Evolutionary conservation across 148 eudicot genomes (phyloP).

Genomic region (Fagopyrum tataricum): DNA sequence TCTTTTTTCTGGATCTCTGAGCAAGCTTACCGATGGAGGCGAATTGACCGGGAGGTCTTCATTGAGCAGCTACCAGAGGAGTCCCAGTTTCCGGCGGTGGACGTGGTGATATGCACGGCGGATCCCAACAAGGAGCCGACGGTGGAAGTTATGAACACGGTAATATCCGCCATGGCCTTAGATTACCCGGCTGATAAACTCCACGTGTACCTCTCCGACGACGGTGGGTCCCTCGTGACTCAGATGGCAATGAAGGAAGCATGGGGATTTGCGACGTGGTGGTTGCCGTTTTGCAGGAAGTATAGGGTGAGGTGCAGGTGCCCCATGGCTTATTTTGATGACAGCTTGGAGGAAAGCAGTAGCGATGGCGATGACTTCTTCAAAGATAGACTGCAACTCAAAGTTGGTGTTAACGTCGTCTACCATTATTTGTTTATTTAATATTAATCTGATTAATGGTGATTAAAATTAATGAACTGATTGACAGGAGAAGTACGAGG

Average conservation of each 20-base stretch:
- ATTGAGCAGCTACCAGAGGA: constrained; percentile 18
- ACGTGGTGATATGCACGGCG: constrained; percentile 29
- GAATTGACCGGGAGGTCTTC: constrained; percentile 17
- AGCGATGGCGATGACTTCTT: constrained; percentile 2
- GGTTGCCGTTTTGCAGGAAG: constrained; percentile 31
- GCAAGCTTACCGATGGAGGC: constrained; percentile 24
- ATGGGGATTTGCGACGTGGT: constrained; percentile 23
- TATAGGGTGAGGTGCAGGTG: constrained; percentile 14
- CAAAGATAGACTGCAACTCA: not conserved
- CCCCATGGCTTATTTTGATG: constrained; percentile 25
- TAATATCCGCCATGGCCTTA: constrained; percentile 29
- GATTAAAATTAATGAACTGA: not conserved
- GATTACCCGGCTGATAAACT: constrained; percentile 31
- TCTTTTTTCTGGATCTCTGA: constrained; percentile 24
- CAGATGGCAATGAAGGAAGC: constrained; percentile 19
- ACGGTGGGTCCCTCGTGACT: constrained; percentile 22
- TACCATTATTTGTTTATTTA: not conserved
- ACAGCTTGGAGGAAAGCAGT: not conserved
- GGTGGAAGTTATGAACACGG: constrained; percentile 33
- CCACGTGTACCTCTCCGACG: constrained; percentile 31
- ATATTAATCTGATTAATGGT: not conserved
- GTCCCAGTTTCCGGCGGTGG: constrained; percentile 18
- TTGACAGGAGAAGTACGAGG: constrained; percentile 17
- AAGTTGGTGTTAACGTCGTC: not conserved
- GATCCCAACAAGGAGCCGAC: constrained; percentile 29